Conservation (phyloP, 2,329 filamentous ascomycete genomes). For the Ustilaginoidea virens region DNA sequence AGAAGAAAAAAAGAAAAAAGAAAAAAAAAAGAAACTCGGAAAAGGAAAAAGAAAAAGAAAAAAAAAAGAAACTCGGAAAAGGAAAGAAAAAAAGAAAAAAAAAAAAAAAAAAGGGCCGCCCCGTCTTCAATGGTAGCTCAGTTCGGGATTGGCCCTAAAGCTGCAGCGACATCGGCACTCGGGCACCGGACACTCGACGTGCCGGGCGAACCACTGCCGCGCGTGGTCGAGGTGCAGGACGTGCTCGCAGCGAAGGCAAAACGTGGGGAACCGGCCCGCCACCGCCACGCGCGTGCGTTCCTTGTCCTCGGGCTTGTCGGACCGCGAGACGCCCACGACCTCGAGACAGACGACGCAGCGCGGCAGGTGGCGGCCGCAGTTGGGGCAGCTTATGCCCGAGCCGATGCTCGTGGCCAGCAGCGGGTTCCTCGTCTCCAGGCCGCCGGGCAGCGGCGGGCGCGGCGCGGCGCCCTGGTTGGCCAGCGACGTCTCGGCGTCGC, state of each 20-base stretch:
- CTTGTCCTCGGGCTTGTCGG: conserved; percentile 38
- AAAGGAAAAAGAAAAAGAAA: too few relatives aligned
- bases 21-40: too few relatives aligned
- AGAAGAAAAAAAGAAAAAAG: too few relatives aligned
- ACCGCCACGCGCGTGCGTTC: conserved; percentile 33
- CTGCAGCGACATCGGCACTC: conserved; percentile 53
- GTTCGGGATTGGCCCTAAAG: conserved; percentile 42
- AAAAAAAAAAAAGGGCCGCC: too few relatives aligned
- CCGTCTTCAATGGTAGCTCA: conserved; percentile 36
- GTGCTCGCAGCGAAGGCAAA: conserved; percentile 54
- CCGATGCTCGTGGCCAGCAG: conserved; percentile 41
- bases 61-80: too few relatives aligned
- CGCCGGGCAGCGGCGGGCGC: conserved; percentile 8
- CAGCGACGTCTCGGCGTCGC: conserved; percentile 44
- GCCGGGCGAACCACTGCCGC: conserved; percentile 48
- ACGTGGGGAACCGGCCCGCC: conserved; percentile 48
- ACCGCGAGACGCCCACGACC: conserved; percentile 47
- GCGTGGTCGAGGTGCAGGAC: conserved; percentile 54
- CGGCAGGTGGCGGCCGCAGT: conserved; percentile 50
- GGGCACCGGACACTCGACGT: conserved; percentile 51
- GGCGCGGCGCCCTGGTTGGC: conserved; percentile 19
- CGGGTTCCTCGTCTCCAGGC: conserved; percentile 31
- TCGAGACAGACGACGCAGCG: conserved; percentile 54
- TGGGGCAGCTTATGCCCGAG: conserved; percentile 48
- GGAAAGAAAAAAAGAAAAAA: too few relatives aligned